Evolutionary conservation across 2,329 filamentous ascomycete genomes (phyloP).

Genomic region (Ascomycota sp.): DNA sequence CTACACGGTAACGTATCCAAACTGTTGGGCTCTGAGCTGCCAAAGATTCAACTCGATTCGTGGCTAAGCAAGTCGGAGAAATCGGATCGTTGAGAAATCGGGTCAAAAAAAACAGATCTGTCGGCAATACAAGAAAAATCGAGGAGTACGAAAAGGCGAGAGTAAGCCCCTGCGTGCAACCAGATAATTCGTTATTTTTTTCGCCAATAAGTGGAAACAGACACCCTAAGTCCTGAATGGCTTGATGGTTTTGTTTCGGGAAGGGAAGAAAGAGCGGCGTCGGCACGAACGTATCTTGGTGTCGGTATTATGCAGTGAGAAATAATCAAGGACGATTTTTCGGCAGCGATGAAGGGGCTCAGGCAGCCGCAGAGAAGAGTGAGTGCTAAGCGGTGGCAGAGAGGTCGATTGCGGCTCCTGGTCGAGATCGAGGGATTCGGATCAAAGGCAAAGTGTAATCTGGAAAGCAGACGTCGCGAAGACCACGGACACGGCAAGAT

Average conservation of each 20-base stretch:
- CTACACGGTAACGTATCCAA: neutral
- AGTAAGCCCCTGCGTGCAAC: neutral
- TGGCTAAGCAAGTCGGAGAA: neutral
- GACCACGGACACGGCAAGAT: conserved; percentile 11
- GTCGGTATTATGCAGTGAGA: conserved; percentile 10
- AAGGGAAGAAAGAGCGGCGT: neutral
- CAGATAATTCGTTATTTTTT: conserved; percentile 1
- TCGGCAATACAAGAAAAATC: neutral
- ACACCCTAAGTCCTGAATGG: neutral
- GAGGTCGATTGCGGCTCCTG: conserved; percentile 13
- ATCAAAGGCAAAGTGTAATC: conserved; percentile 6
- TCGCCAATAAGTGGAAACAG: no score
- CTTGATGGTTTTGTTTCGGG: neutral
- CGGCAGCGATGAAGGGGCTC: conserved; percentile 31
- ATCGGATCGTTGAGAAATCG: neutral
- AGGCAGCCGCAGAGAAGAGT: conserved; percentile 29
- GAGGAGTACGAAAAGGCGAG: neutral
- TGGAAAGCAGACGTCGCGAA: conserved; percentile 11
- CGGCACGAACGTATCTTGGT: conserved; percentile 1
- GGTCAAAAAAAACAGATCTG: neutral
- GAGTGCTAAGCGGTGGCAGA: conserved; percentile 16
- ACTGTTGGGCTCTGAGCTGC: neutral
- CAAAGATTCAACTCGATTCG: neutral
- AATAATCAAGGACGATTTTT: conserved; percentile 14
- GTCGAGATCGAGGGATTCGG: conserved; percentile 4